Conservation (phyloP, 495 filamentous ascomycete genomes). For the Cercophora newfieldiana region DNA sequence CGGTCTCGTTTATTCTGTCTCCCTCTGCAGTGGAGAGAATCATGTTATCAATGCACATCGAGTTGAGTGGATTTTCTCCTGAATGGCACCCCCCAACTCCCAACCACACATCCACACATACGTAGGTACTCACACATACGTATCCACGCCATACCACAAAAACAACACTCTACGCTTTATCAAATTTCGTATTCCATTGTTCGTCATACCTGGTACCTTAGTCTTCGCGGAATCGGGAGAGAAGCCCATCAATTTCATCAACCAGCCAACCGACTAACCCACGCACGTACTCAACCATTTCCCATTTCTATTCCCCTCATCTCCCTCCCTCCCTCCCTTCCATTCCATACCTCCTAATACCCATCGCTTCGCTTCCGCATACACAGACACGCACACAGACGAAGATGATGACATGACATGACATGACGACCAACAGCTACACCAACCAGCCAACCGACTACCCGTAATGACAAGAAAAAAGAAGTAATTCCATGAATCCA, state of each 20-base stretch:
- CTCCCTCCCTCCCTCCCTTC: background rate
- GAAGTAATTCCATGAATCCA: no score
- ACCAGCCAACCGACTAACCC: background rate
- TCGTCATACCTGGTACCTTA: background rate
- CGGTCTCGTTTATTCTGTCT: background rate
- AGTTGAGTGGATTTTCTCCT: no score
- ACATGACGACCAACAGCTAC: background rate
- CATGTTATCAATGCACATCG: no score
- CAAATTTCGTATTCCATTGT: background rate
- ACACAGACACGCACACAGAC: background rate
- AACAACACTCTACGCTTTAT: background rate
- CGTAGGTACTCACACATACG: no score
- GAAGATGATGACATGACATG: background rate
- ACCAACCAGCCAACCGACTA: no score
- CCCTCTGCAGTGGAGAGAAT: no score
- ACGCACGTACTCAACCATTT: background rate
- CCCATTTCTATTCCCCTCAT: no score
- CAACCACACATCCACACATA: no score
- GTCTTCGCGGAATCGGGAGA: background rate
- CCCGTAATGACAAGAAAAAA: background rate
- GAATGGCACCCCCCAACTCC: no score
- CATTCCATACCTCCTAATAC: background rate
- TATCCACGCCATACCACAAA: background rate
- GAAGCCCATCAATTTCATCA: background rate
- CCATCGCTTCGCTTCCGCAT: background rate